phyloP scores from a whole-genome alignment of 2,329 filamentous ascomycete species.

The Thelonectria discophora region DNA sequence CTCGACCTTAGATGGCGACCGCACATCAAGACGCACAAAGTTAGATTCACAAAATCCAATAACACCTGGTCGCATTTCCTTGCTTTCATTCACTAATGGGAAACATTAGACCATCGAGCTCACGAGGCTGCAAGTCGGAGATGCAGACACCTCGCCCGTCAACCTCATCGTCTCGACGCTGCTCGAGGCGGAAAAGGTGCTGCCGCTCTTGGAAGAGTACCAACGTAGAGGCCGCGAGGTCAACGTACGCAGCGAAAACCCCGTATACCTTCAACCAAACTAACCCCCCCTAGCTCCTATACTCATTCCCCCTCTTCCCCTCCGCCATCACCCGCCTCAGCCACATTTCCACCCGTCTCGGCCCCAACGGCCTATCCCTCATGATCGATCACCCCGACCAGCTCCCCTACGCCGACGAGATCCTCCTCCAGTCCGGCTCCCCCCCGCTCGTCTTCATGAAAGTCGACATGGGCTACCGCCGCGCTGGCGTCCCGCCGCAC shows the following conservation, averaged over 20 bases:
- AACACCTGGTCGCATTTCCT: neutral
- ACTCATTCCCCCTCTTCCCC: constrained; percentile 73
- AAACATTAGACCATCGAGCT: constrained; percentile 66
- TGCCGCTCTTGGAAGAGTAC: constrained; percentile 67
- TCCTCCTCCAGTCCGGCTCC: constrained; percentile 52
- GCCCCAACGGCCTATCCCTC: constrained; percentile 63
- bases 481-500: constrained; percentile 69
- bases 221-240: constrained; percentile 59
- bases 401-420: constrained; percentile 55
- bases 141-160: constrained; percentile 52
- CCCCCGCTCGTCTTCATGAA: constrained; percentile 71
- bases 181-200: constrained; percentile 69
- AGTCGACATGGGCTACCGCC: constrained; percentile 74
- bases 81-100: too few relatives aligned
- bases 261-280: neutral
- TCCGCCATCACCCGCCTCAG: constrained; percentile 68
- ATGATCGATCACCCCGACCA: constrained; percentile 75
- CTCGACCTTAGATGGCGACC: constrained; percentile 73
- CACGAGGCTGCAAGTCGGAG: constrained; percentile 72
- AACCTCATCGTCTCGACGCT: constrained; percentile 77
- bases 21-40: constrained; percentile 85
- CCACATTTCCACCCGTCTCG: constrained; percentile 61
- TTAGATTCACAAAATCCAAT: constrained; percentile 38
- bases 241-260: constrained; percentile 56
- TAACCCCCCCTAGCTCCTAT: constrained; percentile 61